These are phyloP conservation scores for Prunus salicina DNA, from an alignment of 306 rosid genomes.

Conservation along the genomic window DNA sequence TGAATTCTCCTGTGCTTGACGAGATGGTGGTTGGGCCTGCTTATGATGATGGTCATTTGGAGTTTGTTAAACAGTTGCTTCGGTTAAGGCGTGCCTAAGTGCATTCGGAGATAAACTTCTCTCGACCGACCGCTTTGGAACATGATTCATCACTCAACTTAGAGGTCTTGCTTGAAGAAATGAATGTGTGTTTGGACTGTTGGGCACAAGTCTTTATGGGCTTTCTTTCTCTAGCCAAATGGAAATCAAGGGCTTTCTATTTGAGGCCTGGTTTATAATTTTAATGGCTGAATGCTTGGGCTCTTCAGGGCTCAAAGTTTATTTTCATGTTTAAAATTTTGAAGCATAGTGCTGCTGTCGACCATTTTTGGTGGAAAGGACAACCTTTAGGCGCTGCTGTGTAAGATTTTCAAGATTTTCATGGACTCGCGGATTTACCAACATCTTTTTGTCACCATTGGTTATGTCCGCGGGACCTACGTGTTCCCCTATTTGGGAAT, in stretches of 20 bases:
- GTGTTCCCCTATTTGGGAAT: conserved; percentile 23
- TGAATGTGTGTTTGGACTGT: too few species aligned
- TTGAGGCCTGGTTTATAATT: neutral
- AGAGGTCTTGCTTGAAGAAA: too few species aligned
- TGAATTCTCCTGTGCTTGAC: conserved; percentile 39
- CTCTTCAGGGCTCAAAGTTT: neutral
- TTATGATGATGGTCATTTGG: conserved; percentile 14
- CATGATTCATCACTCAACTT: neutral
- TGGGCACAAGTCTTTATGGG: too few species aligned
- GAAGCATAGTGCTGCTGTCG: conserved; percentile 1
- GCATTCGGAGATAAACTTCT: conserved; percentile 46
- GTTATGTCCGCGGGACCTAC: conserved; percentile 19
- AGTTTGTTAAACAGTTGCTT: conserved; percentile 39
- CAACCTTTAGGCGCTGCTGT: neutral
- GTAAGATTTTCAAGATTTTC: neutral
- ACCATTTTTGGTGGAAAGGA: conserved; percentile 14
- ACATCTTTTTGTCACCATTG: conserved; percentile 12
- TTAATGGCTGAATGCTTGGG: neutral
- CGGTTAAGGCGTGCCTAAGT: conserved; percentile 45
- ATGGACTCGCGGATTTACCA: neutral
- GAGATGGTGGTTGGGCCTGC: conserved; percentile 44
- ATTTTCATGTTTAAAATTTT: neutral
- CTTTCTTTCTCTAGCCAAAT: too few species aligned
- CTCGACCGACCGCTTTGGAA: conserved; percentile 12
- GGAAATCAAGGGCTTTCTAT: neutral